These are phyloP conservation scores for Mucor sp. DNA, from an alignment of 371 early-diverging fungal species.

Conservation along the genomic window DNA sequence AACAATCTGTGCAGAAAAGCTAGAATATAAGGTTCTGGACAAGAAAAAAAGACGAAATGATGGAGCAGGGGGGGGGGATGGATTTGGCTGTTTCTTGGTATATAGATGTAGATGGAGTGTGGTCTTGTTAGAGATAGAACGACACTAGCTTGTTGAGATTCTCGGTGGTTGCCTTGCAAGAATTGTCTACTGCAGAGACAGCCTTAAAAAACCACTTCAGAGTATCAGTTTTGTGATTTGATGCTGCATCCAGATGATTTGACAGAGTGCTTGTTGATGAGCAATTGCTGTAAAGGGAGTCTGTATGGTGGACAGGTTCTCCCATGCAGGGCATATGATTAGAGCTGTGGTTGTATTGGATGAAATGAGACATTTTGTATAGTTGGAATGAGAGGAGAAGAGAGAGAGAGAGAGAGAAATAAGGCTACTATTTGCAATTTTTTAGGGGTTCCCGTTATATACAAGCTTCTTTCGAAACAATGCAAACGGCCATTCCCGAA, in stretches of 20 bases:
- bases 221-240: constrained; percentile 1
- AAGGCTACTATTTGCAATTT: not conserved
- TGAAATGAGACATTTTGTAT: not conserved
- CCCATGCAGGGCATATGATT: not conserved
- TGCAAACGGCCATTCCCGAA: not conserved
- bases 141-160: constrained; percentile 24
- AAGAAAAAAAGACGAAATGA: not conserved
- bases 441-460: not conserved
- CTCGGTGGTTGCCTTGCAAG: constrained; percentile 16
- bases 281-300: not conserved
- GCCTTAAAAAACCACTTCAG: constrained; percentile 17
- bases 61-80: not conserved
- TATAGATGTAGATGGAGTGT: not conserved
- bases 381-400: not conserved
- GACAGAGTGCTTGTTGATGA: not conserved
- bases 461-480: not conserved
- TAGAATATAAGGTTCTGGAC: not conserved
- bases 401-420: not conserved
- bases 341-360: not conserved
- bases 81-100: not conserved
- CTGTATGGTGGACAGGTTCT: not conserved
- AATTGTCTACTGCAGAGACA: constrained; percentile 9
- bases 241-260: not conserved
- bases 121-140: constrained; percentile 16
- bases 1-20: not conserved